These are phyloP conservation scores for Cyberlindnera maclurae DNA, from an alignment of 805 yeast species.

Conservation along the genomic window DNA sequence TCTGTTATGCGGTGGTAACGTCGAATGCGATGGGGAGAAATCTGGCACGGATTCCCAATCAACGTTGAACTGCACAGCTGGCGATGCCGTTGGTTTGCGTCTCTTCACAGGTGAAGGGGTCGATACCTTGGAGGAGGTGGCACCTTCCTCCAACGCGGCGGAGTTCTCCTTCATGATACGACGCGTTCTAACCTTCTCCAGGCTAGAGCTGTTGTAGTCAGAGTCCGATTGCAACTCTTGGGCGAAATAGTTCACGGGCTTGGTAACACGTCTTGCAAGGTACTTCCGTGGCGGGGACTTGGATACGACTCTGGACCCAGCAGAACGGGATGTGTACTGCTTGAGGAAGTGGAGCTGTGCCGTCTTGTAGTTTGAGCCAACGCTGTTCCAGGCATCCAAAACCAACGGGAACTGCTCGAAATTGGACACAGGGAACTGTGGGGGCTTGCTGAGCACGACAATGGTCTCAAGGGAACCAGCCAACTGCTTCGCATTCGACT, in stretches of 20 bases:
- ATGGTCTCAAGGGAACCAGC: slow-evolving; percentile 13
- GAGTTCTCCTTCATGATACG: slow-evolving; percentile 38
- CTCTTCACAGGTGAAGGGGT: slow-evolving; percentile 26
- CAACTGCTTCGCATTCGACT: slow-evolving; percentile 10
- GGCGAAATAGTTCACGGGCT: slow-evolving; percentile 9
- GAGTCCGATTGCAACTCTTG: slow-evolving; percentile 29
- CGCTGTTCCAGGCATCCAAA: slow-evolving; percentile 44
- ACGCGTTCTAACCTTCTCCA: slow-evolving; percentile 54
- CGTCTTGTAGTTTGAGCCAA: slow-evolving; percentile 37
- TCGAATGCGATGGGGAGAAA: slow-evolving; percentile 62
- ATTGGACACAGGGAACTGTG: slow-evolving; percentile 42
- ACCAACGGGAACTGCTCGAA: slow-evolving; percentile 38
- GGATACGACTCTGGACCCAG: slow-evolving; percentile 18
- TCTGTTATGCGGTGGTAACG: slow-evolving; percentile 64
- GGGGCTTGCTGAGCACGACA: slow-evolving; percentile 8
- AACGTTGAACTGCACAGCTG: slow-evolving; percentile 39
- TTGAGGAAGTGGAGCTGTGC: slow-evolving; percentile 45
- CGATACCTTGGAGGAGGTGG: slow-evolving; percentile 21
- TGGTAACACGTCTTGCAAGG: slow-evolving; percentile 19
- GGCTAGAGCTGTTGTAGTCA: slow-evolving; percentile 24
- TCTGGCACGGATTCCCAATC: slow-evolving; percentile 74
- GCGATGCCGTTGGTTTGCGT: slow-evolving; percentile 35
- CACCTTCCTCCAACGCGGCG: slow-evolving; percentile 17
- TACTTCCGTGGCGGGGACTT: slow-evolving; percentile 13
- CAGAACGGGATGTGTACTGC: slow-evolving; percentile 32